Conservation (phyloP, 2,329 filamentous ascomycete genomes). For the Claviceps arundinis region DNA sequence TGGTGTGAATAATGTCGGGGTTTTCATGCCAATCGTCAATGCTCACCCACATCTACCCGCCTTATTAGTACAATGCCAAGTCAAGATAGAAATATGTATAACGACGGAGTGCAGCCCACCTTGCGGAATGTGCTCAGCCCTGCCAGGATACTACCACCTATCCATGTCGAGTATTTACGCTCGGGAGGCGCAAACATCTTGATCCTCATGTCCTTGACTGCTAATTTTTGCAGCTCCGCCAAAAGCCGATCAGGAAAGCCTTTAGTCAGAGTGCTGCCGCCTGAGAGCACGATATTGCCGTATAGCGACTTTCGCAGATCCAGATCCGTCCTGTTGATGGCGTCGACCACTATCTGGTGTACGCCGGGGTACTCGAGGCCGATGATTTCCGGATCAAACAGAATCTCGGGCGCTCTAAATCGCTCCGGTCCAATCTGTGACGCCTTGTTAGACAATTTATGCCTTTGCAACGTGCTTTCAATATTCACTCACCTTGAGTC, state of each 20-base stretch:
- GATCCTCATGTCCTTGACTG: slow-evolving; percentile 98
- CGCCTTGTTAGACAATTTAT: slow-evolving; percentile 10
- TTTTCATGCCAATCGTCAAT: slow-evolving; percentile 99
- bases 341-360: slow-evolving; percentile 94
- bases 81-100: no score
- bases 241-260: slow-evolving; percentile 90
- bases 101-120: slow-evolving; percentile 36
- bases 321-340: slow-evolving; percentile 88
- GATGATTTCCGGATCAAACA: slow-evolving; percentile 95
- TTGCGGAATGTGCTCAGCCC: slow-evolving; percentile 97
- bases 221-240: slow-evolving; percentile 81
- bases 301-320: slow-evolving; percentile 90
- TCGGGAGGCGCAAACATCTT: slow-evolving; percentile 98
- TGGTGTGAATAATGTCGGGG: slow-evolving; percentile 95
- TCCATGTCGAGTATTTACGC: slow-evolving; percentile 98
- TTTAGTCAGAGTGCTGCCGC: slow-evolving; percentile 90
- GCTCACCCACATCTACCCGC: slow-evolving; percentile 89
- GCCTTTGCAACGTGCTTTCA: neutral
- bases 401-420: slow-evolving; percentile 90
- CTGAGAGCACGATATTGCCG: slow-evolving; percentile 93
- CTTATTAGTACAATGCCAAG: slow-evolving; percentile 3
- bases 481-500: slow-evolving; percentile 54
- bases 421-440: slow-evolving; percentile 74
- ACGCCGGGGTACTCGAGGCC: slow-evolving; percentile 93
- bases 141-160: slow-evolving; percentile 91